Base-by-base conservation (phyloP, 1,139 yeast species). In the Candida albicans region DNA sequence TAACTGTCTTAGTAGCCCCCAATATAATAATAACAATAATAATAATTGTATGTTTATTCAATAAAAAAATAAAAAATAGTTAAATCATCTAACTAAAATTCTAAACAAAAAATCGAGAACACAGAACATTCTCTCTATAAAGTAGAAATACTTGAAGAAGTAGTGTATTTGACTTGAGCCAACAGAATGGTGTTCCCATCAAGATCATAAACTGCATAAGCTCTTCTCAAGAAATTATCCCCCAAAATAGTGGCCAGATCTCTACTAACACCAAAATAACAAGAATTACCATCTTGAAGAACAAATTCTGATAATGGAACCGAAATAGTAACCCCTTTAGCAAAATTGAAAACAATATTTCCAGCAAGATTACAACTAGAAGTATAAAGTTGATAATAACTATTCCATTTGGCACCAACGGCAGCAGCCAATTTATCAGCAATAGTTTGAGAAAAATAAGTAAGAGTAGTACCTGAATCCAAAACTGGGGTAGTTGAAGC, bases 401-500 rank as follows among this genome's bases (percentile, higher is more conserved):
- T 60, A 11, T 59, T 61, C 32, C 61, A 51, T 3, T 53, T 49
- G 6, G 52, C 55, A 26, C 54, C 67, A 38, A 68, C 39, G 7
- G 46, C 46, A 2, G 43, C 12, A 12, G 46, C 44, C 8, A 45
- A 24, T 24, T 29, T 13, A 30, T 33, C 40, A 18, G 58, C 54
- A 25, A 62, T 46, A 7, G 38, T 33, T 4, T 46, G 32, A 3
- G 66, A 52, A 22, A 70, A 49, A 48, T 56, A 54, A 22, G 64
- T 49, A 34, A 68, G 56, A 22, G 76, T 64, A 8, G 65, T 50
- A 44, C 68, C 67, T 13, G 65, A 53, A 44, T 63, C 68, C 28
- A 61, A 53, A 22, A 47, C 37, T 9, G 40, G 41, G 14, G 31
- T 25, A 11, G 10, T 25, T 8, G 22, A 9, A 8, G 27, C 33